These are phyloP conservation scores for Phanerodontia chrysosporium DNA, from an alignment of 768 basidiomycete species.

Conservation along the genomic window DNA sequence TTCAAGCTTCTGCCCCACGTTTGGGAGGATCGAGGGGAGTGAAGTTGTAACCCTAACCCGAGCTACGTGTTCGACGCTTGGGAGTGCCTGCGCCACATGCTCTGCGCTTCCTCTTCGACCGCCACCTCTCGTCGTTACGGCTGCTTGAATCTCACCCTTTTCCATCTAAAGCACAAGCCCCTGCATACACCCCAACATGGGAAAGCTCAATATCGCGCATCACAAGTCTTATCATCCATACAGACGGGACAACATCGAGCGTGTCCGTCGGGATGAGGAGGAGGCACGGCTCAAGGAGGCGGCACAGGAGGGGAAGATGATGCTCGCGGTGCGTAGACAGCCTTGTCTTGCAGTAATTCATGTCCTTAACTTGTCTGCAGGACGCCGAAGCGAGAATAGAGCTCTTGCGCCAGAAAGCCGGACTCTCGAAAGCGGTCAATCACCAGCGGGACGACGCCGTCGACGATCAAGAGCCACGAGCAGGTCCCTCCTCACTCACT, in stretches of 20 bases:
- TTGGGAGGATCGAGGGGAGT: too few relatives aligned
- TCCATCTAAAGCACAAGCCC: too few relatives aligned
- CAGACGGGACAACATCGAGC: conserved; percentile 78
- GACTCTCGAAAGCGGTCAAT: conserved; percentile 28
- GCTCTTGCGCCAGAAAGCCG: conserved; percentile 58
- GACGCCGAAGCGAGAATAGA: conserved; percentile 80
- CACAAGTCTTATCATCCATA: conserved; percentile 92
- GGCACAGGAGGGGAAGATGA: conserved; percentile 65
- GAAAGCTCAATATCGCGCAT: conserved; percentile 84
- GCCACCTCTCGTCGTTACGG: too few relatives aligned
- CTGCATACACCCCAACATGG: conserved; percentile 52
- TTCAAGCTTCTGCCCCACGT: too few relatives aligned
- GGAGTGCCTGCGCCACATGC: too few relatives aligned
- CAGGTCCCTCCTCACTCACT: conserved; percentile 35
- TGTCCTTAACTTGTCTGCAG: conserved; percentile 33
- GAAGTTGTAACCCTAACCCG: too few relatives aligned
- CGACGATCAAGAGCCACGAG: conserved; percentile 5
- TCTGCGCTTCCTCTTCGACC: too few relatives aligned
- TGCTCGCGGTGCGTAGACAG: conserved; percentile 54
- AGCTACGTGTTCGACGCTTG: too few relatives aligned
- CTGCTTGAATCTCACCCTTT: too few relatives aligned
- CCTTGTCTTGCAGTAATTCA: too few relatives aligned
- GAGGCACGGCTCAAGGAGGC: conserved; percentile 64
- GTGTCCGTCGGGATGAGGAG: conserved; percentile 77
- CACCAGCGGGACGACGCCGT: conserved; percentile 19